Conservation (phyloP, 1,139 yeast species). For the Torulaspora globosa region DNA sequence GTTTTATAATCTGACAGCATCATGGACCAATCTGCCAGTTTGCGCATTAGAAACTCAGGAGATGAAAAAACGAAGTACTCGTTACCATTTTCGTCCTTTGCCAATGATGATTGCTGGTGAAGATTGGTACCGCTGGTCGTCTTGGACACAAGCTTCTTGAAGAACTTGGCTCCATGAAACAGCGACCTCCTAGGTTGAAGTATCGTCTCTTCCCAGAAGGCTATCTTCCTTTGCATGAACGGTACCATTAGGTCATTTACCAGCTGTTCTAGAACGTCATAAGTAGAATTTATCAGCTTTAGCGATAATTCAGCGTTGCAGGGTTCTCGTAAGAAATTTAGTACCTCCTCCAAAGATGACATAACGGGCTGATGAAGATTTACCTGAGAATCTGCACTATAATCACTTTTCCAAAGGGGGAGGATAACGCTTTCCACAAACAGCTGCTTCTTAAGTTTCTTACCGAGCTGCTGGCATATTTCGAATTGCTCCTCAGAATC, state of each 20-base stretch:
- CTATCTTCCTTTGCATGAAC: constrained; percentile 47
- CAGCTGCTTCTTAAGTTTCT: constrained; percentile 39
- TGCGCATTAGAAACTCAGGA: constrained; percentile 71
- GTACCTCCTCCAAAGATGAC: constrained; percentile 58
- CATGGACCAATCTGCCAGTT: constrained; percentile 88
- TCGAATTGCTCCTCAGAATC: constrained; percentile 29
- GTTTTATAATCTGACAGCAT: constrained; percentile 83
- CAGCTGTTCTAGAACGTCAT: constrained; percentile 28
- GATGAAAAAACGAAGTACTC: constrained; percentile 40
- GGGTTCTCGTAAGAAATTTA: constrained; percentile 67
- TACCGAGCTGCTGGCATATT: constrained; percentile 32
- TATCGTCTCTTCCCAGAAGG: constrained; percentile 78
- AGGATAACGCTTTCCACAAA: constrained; percentile 37
- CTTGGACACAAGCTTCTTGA: constrained; percentile 39
- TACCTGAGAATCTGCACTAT: constrained; percentile 21
- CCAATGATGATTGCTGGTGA: constrained; percentile 48
- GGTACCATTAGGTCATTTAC: constrained; percentile 34
- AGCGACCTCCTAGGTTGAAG: constrained; percentile 62
- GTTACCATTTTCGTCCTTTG: constrained; percentile 24
- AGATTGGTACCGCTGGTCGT: constrained; percentile 13
- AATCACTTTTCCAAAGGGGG: constrained; percentile 32
- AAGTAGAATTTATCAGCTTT: constrained; percentile 24
- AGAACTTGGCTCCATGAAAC: constrained; percentile 34
- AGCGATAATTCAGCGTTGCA: constrained; percentile 20
- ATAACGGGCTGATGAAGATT: constrained; percentile 40